phyloP scores from a whole-genome alignment of 129 eudicot genomes.

The Erigeron canadensis region DNA sequence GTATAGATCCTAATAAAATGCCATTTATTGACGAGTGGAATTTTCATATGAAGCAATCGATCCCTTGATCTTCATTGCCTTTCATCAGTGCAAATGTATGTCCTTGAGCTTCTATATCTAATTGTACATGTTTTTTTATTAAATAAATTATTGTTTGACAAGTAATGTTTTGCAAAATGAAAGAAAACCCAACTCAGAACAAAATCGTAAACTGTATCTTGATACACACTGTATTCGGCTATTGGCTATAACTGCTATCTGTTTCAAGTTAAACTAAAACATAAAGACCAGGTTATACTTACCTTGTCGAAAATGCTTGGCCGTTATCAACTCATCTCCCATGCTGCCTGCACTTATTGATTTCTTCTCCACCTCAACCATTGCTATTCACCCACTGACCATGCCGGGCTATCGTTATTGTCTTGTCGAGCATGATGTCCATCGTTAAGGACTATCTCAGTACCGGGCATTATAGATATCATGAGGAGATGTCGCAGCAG shows the following conservation, averaged over 20 bases:
- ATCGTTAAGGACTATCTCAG: conserved; percentile 17
- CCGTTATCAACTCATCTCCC: conserved; percentile 9
- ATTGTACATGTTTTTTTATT: not conserved
- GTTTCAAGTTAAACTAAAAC: conserved; percentile 15
- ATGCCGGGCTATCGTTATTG: not conserved
- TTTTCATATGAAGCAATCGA: not conserved
- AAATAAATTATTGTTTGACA: not conserved
- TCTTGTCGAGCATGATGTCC: conserved; percentile 21
- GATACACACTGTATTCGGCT: too few relatives aligned
- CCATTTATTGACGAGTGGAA: not conserved
- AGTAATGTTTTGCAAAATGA: not conserved
- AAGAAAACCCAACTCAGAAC: not conserved
- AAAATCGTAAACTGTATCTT: conserved; percentile 7
- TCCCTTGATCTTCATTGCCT: not conserved
- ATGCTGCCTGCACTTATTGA: conserved; percentile 13
- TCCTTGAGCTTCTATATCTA: not conserved
- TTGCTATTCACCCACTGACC: conserved; percentile 10
- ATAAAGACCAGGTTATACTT: not conserved
- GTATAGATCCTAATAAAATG: not conserved
- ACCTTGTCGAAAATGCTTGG: not conserved
- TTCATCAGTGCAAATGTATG: not conserved
- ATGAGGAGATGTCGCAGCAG: conserved; percentile 40
- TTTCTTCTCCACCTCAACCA: conserved; percentile 17
- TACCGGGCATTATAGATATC: conserved; percentile 52
- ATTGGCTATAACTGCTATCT: not conserved